Percentiles rank a stretch among this genome's conserved stretches.
Evolutionary conservation across 768 basidiomycete genomes (phyloP).

Genomic region (Leccinum ochraceum): DNA sequence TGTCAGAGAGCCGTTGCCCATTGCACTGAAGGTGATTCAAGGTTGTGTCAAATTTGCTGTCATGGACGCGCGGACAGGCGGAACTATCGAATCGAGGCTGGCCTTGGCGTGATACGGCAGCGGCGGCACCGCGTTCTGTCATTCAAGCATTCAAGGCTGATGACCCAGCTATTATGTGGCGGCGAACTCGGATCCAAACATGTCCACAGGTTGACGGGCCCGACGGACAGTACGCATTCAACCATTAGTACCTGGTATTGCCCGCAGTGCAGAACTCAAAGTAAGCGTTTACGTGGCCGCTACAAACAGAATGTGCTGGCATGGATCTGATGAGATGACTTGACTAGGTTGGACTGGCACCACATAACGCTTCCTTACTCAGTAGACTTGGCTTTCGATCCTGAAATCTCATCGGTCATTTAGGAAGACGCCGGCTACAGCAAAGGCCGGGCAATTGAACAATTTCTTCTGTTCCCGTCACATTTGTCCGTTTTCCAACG

Average conservation of each 20-base stretch:
- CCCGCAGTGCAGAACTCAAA: background rate
- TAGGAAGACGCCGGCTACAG: background rate
- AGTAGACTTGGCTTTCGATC: background rate
- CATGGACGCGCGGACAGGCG: background rate
- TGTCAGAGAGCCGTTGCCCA: background rate
- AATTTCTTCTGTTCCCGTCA: background rate
- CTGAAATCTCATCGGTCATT: background rate
- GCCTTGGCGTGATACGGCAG: background rate
- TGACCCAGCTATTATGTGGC: background rate
- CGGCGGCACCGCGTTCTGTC: background rate
- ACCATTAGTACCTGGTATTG: background rate
- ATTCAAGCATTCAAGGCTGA: background rate
- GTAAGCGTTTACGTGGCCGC: background rate
- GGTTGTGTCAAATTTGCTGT: background rate
- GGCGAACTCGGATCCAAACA: background rate
- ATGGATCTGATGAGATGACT: background rate
- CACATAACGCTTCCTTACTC: background rate
- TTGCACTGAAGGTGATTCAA: background rate
- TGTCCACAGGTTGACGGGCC: background rate
- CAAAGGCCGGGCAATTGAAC: background rate
- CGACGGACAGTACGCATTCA: background rate
- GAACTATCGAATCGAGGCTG: background rate
- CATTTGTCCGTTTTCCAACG: background rate
- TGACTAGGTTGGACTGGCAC: background rate
- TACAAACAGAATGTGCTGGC: too few relatives aligned